These are phyloP conservation scores for Prunus campanulata DNA, from an alignment of 306 rosid species.

Conservation along the genomic window DNA sequence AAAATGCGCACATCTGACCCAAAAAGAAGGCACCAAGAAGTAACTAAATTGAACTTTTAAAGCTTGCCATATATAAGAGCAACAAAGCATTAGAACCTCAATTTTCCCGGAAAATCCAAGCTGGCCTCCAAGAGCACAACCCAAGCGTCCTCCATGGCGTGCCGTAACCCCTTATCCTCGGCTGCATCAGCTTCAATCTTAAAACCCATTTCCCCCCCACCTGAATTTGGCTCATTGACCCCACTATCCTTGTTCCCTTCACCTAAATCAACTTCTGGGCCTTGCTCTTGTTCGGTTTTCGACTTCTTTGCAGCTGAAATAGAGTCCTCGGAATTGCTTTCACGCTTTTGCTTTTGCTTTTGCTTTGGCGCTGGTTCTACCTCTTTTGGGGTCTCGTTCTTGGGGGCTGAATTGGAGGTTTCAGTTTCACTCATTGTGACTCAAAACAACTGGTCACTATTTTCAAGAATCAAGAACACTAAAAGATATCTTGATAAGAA, in stretches of 20 bases:
- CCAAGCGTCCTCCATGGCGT: conserved; percentile 81
- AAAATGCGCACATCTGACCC: conserved; percentile 71
- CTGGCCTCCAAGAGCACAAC: conserved; percentile 61
- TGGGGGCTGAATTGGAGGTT: conserved; percentile 16
- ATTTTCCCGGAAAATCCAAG: conserved; percentile 52
- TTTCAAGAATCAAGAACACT: not conserved
- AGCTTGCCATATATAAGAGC: not conserved
- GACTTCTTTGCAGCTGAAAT: conserved; percentile 32
- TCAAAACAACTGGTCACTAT: not conserved
- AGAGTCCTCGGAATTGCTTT: conserved; percentile 17
- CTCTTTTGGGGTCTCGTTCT: conserved; percentile 13
- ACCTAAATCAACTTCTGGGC: conserved; percentile 13
- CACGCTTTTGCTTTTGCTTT: conserved; percentile 49
- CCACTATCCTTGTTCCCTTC: conserved; percentile 1
- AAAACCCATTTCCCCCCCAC: conserved; percentile 32
- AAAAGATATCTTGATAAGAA: too few species aligned
- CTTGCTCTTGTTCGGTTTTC: conserved; percentile 28
- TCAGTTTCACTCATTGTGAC: conserved; percentile 30
- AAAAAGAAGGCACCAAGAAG: conserved; percentile 13
- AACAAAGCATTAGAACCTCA: conserved; percentile 48
- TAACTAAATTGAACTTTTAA: conserved; percentile 5
- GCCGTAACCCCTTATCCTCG: conserved; percentile 85
- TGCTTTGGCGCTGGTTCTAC: conserved; percentile 17
- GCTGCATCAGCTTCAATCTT: conserved; percentile 77
- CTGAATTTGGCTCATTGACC: not conserved